Conservation (phyloP, 306 rosid species). For the Carpinus fangiana region DNA sequence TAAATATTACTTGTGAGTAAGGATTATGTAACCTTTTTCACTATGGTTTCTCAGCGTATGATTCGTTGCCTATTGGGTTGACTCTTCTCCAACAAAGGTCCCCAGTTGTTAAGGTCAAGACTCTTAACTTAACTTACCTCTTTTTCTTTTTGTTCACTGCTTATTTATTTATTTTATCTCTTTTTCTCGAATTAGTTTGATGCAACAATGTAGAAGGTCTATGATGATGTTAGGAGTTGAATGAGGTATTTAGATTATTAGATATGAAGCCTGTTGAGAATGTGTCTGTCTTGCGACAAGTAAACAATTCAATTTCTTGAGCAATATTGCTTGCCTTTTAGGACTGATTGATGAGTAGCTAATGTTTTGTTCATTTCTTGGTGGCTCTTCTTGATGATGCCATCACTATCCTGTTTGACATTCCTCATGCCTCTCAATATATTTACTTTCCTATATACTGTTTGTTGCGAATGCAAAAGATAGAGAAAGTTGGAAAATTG, state of each 20-base stretch:
- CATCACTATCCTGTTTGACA: background rate
- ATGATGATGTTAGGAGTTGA: background rate
- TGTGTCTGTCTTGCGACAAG: background rate
- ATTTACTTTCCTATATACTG: no score
- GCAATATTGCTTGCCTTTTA: background rate
- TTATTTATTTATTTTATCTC: background rate
- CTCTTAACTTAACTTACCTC: background rate
- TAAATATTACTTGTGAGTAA: background rate
- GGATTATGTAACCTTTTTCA: background rate
- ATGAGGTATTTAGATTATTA: background rate
- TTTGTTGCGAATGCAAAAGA: background rate
- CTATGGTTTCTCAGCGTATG: conserved; percentile 64
- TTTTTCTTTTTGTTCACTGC: background rate
- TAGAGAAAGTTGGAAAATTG: background rate
- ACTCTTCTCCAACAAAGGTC: conserved; percentile 87
- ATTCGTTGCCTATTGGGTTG: conserved; percentile 57
- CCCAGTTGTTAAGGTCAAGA: conserved; percentile 62
- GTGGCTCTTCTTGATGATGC: background rate
- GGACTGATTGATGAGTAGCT: background rate
- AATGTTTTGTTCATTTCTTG: background rate
- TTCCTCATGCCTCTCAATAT: background rate
- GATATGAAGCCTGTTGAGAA: background rate
- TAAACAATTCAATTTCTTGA: background rate
- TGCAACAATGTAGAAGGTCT: background rate
- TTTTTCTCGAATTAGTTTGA: background rate